Percentiles rank a stretch among this genome's conserved stretches.
These are phyloP conservation scores for Penicillium sp. DNA, from an alignment of 2,329 filamentous ascomycete genomes.

Conservation along the genomic window DNA sequence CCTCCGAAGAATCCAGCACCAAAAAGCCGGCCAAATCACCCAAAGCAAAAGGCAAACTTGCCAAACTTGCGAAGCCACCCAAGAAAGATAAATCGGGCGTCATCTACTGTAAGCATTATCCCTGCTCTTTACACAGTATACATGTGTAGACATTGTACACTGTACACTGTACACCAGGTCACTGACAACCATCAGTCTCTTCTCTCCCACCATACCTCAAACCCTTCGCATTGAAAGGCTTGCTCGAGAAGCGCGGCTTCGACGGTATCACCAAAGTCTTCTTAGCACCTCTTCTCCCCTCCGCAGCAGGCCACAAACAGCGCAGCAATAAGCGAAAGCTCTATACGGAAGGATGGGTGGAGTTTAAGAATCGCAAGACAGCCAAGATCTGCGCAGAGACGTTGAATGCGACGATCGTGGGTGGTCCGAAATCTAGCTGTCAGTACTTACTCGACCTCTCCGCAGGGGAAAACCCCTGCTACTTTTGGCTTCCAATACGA, in stretches of 20 bases:
- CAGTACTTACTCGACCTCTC: not conserved
- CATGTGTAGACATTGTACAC: too few species aligned
- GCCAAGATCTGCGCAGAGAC: conserved; percentile 47
- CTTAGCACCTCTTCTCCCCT: conserved; percentile 38
- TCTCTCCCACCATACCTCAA: conserved; percentile 48
- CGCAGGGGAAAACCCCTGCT: not conserved
- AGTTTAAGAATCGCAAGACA: conserved; percentile 42
- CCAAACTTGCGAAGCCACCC: conserved; percentile 11
- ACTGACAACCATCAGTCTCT: conserved; percentile 26
- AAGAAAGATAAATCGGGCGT: conserved; percentile 42
- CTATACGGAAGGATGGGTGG: conserved; percentile 48
- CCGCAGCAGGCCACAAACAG: conserved; percentile 19
- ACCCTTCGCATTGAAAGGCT: conserved; percentile 44
- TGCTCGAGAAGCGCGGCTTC: conserved; percentile 43
- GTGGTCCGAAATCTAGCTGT: conserved; percentile 44
- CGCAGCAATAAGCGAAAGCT: conserved; percentile 43
- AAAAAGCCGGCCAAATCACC: conserved; percentile 6
- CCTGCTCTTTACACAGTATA: too few species aligned
- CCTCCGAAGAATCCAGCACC: conserved; percentile 2
- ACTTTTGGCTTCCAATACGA: not conserved
- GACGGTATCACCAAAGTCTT: conserved; percentile 45
- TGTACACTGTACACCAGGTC: too few species aligned
- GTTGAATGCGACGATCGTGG: conserved; percentile 44
- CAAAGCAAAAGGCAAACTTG: conserved; percentile 17
- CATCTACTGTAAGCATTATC: conserved; percentile 30